Base-by-base conservation (phyloP, 306 rosid genomes). In the Carpinus viminea region DNA sequence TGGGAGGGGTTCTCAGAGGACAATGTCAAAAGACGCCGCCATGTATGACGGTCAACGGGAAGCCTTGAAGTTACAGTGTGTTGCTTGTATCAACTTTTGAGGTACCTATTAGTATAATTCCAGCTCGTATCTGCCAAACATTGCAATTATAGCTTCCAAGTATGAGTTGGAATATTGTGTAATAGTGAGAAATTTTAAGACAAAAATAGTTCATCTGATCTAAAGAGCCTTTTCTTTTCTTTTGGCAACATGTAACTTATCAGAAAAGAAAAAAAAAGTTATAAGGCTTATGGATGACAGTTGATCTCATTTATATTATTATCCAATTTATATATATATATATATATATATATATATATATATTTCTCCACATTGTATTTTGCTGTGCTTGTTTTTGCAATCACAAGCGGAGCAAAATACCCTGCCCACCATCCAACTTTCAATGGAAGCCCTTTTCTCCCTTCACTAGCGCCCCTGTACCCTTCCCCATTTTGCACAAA, bases 11-110 rank as follows among this genome's bases (percentile, higher is more conserved):
- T 88, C 62, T 41, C 79, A 0, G 98, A 95, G 79, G 94, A 93
- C 79, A 82, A 55, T 81, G 79, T 78, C 47, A 95, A 93, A 83
- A 87, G 99, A 82, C 99, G 90, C 71, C 87, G 99, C 87, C 98
- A 86, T 62, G 73, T 74, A 26, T 92, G 85, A 83, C 28, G 57
- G 36, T 34, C 64, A 26, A 59, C 36, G 2, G 15, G 5, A 64
- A 59, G 24, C 64, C 34, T 20, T 53, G 64, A 52, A 61, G 31
- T 76, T 38, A 31, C 16, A n/a, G 53, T 78, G 24, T 59, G 45
- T 68, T 60, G 80, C 69, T 41, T 46, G 46, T 18, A 51, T 73
- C 53, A 12, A 45, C 70, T 54, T 65, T 65, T 11, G 62, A 76
- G 79, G 78, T 83, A 48, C 51, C 10, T 56, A 11, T 68, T 43